Percentiles rank a stretch among this genome's conserved stretches.
Conservation (phyloP, 2,329 filamentous ascomycete species). For the Aureobasidium musti region DNA sequence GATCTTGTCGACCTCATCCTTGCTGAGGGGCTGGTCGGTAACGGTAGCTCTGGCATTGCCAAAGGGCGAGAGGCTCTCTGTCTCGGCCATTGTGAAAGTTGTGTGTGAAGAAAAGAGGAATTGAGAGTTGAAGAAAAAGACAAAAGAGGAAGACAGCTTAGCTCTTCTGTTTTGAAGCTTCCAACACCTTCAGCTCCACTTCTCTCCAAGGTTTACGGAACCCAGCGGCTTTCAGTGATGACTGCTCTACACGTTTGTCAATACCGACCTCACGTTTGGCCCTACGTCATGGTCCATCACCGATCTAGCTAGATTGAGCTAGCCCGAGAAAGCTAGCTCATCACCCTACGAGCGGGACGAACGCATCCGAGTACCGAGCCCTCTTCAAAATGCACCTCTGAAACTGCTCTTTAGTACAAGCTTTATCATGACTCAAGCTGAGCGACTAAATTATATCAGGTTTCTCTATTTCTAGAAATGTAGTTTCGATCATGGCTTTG, state of each 20-base stretch:
- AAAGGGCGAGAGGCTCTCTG: slow-evolving; percentile 27
- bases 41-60: slow-evolving; percentile 37
- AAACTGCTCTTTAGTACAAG: background rate
- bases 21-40: slow-evolving; percentile 57
- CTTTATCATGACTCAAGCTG: background rate
- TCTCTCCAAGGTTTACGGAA: background rate
- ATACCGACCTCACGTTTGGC: background rate
- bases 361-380: slow-evolving; percentile 10
- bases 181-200: background rate
- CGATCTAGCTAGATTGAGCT: no score
- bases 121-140: background rate
- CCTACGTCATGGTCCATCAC: slow-evolving; percentile 11
- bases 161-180: slow-evolving; percentile 23
- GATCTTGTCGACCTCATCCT: slow-evolving; percentile 67
- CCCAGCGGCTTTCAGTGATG: slow-evolving; percentile 12
- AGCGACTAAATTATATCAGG: background rate
- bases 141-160: background rate
- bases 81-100: slow-evolving; percentile 15
- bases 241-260: slow-evolving; percentile 1
- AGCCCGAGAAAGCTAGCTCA: no score
- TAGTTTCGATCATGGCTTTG: background rate
- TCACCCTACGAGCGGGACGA: no score
- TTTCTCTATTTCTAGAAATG: background rate
- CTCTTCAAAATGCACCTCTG: background rate
- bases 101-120: background rate